phyloP scores from a whole-genome alignment of 2,329 filamentous ascomycete genomes.

The Gremmenia infestans region DNA sequence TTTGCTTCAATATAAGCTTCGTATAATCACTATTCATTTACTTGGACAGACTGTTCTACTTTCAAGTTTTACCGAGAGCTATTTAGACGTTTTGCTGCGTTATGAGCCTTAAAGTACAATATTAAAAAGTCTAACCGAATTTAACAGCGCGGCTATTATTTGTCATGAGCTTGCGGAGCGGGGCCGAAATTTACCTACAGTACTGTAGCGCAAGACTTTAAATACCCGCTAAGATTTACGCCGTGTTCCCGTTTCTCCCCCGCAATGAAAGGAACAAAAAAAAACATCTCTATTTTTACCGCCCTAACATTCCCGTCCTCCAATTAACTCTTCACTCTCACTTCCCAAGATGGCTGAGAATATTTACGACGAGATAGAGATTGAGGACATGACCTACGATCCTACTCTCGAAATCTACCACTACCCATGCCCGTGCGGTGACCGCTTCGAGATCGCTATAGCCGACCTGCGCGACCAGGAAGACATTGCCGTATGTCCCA shows the following conservation, averaged over 20 bases:
- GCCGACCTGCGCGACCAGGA: conserved; percentile 81
- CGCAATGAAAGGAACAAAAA: background rate
- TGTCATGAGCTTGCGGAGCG: too few species aligned
- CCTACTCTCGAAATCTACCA: conserved; percentile 79
- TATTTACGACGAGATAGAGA: conserved; percentile 97
- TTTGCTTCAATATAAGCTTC: too few species aligned
- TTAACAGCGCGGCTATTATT: too few species aligned
- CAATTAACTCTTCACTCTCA: background rate
- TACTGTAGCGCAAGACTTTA: background rate
- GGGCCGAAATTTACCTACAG: too few species aligned
- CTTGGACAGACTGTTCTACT: too few species aligned
- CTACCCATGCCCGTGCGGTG: conserved; percentile 95
- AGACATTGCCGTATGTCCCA: conserved; percentile 95
- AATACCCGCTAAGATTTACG: background rate
- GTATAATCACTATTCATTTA: too few species aligned
- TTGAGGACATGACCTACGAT: conserved; percentile 97
- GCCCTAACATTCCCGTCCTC: background rate
- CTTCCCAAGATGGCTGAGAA: conserved; percentile 47
- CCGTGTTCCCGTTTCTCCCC: background rate
- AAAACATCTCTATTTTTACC: background rate
- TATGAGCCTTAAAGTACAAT: too few species aligned
- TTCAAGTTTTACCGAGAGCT: too few species aligned
- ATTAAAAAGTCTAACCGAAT: too few species aligned
- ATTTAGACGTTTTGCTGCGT: too few species aligned
- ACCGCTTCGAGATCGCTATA: conserved; percentile 87